Conservation (phyloP, 176 grass and related monocot genomes). For the Oropetium thomaeum region DNA sequence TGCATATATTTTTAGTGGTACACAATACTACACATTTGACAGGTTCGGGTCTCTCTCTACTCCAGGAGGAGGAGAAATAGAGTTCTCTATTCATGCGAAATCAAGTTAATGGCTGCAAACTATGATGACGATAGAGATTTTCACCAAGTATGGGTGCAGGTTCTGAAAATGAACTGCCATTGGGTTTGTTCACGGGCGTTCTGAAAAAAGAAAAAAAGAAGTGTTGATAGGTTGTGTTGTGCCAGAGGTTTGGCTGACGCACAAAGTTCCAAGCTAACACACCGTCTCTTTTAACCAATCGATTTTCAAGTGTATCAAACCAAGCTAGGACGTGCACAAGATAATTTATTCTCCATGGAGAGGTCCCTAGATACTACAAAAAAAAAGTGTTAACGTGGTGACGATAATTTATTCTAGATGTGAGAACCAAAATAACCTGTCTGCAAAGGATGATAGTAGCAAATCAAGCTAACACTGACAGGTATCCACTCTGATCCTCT, state of each 20-base stretch:
- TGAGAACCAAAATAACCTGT: background rate
- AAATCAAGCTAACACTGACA: background rate
- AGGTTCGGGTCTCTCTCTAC: no score
- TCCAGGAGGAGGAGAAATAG: no score
- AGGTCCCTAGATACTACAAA: background rate
- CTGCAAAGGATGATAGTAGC: background rate
- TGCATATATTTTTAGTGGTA: no score
- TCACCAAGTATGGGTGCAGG: no score
- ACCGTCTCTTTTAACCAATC: background rate
- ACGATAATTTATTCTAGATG: background rate
- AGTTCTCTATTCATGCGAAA: no score
- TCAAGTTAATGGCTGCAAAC: no score
- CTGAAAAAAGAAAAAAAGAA: no score
- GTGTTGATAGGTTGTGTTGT: no score
- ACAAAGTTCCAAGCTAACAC: background rate
- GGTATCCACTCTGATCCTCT: background rate
- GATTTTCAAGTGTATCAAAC: background rate
- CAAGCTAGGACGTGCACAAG: background rate
- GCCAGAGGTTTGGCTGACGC: background rate
- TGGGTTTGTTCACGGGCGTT: no score
- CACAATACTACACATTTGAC: no score
- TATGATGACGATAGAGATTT: no score
- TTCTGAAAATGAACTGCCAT: no score
- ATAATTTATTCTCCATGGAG: background rate
- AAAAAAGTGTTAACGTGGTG: background rate